Evolutionary conservation across 305 asterid species (phyloP), one percentile per base, ranked within the genome.

Genomic region (Fraxinus sp.): DNA sequence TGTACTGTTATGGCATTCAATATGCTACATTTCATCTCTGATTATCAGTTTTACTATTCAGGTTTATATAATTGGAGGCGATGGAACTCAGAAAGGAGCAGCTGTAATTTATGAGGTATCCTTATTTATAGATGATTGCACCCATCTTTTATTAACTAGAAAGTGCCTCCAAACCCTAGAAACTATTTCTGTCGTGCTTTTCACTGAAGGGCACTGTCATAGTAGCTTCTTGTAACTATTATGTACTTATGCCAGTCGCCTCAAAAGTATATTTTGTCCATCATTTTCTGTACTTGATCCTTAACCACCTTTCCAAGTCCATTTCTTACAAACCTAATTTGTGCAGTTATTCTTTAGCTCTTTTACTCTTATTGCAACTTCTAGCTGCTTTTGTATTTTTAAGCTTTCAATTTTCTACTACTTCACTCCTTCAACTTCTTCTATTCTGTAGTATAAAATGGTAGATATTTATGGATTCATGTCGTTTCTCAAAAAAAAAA

Each of bases 21-120:
- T 84, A 82, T 66, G 55, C 79, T 41, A 70, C 28, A 81, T 33
- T 79, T 41, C 83, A 80, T 49, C 37, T 80, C 84, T 87, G 84
- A 87, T 74, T 77, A 82, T 80, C 66, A 78, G 59, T 77, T 32
- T 80, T 33, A 82, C 74, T 84, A 32, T 52, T 77, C 90, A 96
- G 99, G 98, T 94, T 82, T 95, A 91, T 84, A 94, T 94, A 81
- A 95, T 95, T 90, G 98, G 99, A 84, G 99, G 99, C 33, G 99
- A 95, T 87, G 99, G 99, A 79, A 93, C 98, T 64, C 97, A 86
- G 79, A 94, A 89, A 89, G 99, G 99, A 82, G 99, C 97, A 75
- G 92, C 97, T 85, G 92, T 89, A 52, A 93, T 95, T 79, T 94
- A 88, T 87, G 92, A 94, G 96, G 99, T 93, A 86, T 68, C 84